Percentiles rank a stretch among this genome's conserved stretches.
phyloP scores from a whole-genome alignment of 2,329 filamentous ascomycete species.

The Aspergillus calidoustus region DNA sequence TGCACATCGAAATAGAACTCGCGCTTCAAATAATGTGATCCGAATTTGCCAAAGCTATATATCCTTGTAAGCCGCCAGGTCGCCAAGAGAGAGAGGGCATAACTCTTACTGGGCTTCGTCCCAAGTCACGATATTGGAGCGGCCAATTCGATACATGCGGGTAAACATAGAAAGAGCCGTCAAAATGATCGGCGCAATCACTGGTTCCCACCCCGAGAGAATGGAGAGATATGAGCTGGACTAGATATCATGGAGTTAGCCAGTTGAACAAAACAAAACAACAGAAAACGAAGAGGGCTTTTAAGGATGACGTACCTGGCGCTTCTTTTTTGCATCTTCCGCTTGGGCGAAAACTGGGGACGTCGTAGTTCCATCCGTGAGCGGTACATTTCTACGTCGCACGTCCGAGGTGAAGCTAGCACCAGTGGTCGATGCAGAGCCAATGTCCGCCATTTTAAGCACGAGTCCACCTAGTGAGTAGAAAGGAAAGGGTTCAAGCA shows the following conservation, averaged over 20 bases:
- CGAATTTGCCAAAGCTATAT: conserved; percentile 73
- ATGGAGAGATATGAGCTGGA: conserved; percentile 41
- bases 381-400: conserved; percentile 48
- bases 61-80: conserved; percentile 10
- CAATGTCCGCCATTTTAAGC: conserved; percentile 37
- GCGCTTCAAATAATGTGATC: conserved; percentile 97
- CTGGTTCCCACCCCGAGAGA: conserved; percentile 63
- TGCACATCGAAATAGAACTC: conserved; percentile 99
- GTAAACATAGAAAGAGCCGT: conserved; percentile 68
- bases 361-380: conserved; percentile 34
- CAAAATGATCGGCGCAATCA: conserved; percentile 67
- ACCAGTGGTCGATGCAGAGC: conserved; percentile 41
- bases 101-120: conserved; percentile 72
- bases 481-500: not conserved
- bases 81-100: not conserved
- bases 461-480: not conserved
- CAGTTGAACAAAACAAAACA: not conserved
- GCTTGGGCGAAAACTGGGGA: conserved; percentile 28
- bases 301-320: conserved; percentile 35
- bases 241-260: conserved; percentile 26
- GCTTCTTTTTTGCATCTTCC: conserved; percentile 41
- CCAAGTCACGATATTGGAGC: conserved; percentile 75
- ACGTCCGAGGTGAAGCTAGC: conserved; percentile 41
- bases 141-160: conserved; percentile 69
- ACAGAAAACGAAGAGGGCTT: not conserved